These are phyloP conservation scores for Coemansia sp. DNA, from an alignment of 192 early-diverging fungal species.

Conservation along the genomic window DNA sequence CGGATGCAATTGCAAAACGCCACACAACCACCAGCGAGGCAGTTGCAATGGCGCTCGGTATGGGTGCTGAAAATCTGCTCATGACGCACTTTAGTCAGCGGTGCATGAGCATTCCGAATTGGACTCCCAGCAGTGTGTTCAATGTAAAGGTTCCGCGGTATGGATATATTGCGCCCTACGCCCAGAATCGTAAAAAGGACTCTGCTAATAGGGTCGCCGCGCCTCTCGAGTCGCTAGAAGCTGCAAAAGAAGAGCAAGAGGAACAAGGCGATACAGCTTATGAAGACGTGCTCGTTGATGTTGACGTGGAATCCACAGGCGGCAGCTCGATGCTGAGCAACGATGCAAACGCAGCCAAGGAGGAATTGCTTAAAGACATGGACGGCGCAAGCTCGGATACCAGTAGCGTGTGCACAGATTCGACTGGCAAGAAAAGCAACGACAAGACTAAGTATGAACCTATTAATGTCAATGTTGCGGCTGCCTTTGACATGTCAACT, in stretches of 20 bases:
- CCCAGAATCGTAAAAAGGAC: neutral
- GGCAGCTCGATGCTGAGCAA: neutral
- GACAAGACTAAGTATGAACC: neutral
- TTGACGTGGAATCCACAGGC: constrained; percentile 3
- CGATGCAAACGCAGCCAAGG: constrained; percentile 19
- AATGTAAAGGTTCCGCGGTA: constrained; percentile 22
- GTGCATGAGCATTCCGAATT: constrained; percentile 57
- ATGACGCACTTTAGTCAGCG: constrained; percentile 97
- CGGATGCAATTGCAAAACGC: constrained; percentile 74
- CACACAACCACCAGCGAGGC: constrained; percentile 90
- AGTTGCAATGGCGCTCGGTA: constrained; percentile 73
- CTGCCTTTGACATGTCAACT: constrained; percentile 39
- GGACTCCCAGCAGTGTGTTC: constrained; percentile 17
- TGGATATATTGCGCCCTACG: constrained; percentile 19
- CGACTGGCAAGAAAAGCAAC: neutral
- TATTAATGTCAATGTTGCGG: constrained; percentile 26
- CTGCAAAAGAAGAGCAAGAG: constrained; percentile 3
- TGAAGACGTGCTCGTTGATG: neutral
- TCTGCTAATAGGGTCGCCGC: neutral
- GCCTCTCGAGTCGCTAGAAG: neutral
- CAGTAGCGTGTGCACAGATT: neutral
- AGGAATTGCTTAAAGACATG: constrained; percentile 24
- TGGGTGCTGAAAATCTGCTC: constrained; percentile 80
- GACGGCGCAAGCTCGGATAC: constrained; percentile 14
- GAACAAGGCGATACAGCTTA: neutral